Conservation (phyloP, 169 alveolate species). For the Plasmodium malariae region DNA sequence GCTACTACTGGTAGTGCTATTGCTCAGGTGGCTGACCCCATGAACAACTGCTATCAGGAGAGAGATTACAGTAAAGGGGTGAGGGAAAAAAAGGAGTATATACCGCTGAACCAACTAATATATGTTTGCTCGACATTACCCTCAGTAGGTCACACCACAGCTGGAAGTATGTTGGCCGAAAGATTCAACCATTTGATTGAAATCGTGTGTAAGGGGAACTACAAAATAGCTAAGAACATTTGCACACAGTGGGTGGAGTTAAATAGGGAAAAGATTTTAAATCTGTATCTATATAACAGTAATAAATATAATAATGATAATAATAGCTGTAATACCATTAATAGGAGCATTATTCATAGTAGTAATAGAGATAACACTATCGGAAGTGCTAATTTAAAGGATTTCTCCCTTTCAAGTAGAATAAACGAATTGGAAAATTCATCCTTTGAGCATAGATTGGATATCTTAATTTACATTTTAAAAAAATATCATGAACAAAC, state of each 20-base stretch:
- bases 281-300: slow-evolving; percentile 20
- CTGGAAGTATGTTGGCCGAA: slow-evolving; percentile 84
- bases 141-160: slow-evolving; percentile 82
- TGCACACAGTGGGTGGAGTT: slow-evolving; percentile 70
- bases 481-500: slow-evolving; percentile 47
- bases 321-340: background rate
- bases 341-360: background rate
- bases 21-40: background rate
- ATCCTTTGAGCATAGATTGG: slow-evolving; percentile 65
- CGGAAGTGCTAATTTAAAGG: slow-evolving; percentile 11
- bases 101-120: slow-evolving; percentile 82
- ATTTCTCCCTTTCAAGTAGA: slow-evolving; percentile 37
- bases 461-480: slow-evolving; percentile 40
- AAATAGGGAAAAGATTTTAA: slow-evolving; percentile 53
- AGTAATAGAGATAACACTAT: background rate
- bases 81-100: slow-evolving; percentile 17
- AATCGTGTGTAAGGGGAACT: slow-evolving; percentile 42
- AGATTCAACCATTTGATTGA: slow-evolving; percentile 75
- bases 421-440: slow-evolving; percentile 49
- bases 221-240: slow-evolving; percentile 50
- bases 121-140: slow-evolving; percentile 83
- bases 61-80: background rate
- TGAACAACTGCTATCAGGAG: background rate
- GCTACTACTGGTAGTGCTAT: background rate
- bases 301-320: background rate